Base-by-base conservation (phyloP, 805 yeast species). In the Ogataea glucozyma region DNA sequence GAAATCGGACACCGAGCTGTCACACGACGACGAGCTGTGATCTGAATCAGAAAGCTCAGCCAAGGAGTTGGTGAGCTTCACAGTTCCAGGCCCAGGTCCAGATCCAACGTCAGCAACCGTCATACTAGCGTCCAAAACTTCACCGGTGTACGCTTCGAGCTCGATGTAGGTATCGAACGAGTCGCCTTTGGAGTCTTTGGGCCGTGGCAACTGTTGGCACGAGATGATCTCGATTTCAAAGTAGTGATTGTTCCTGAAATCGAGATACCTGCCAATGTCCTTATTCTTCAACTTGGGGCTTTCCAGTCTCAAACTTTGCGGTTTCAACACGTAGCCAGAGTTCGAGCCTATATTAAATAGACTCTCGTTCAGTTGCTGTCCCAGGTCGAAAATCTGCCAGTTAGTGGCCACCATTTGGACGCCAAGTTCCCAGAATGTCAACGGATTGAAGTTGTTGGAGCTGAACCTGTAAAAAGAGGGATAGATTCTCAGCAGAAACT, bases 381-480 rank as follows among this genome's bases (percentile, higher is more conserved):
- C 97, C 13, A 80, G 45, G 58, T 93, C 99, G 59, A 79, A 83
- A 0, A 93, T 83, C 63, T 91, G 99, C 97, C 97, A 91, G 59
- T 91, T 93, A 0, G 96, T 83, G 0, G 99, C 98, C 4, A 87
- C 98, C 88, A 93, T 79, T 58, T 93, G 99, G 9, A 76, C 83
- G 1, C 99, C 99, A 35, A 75, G 69, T 38, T 72, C 72, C 99
- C 99, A 93, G 57, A 79, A 88, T 1, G 64, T 62, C 2, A 87
- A 64, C 0, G 99, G 98, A 32, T 75, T 76, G 58, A 88, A 90
- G 57, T 93, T 93, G 3, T 86, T 73, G 1, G 97, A 88, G 40
- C 72, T 82, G 49, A 86, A 73, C 30, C 97, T 67, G 43, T 81
- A 75, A 6, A 81, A 81, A 1, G 95, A 82, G 0, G 99, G 99